Conservation (phyloP, 2,329 filamentous ascomycete genomes). For the Chrysoporthe deuterocubensis region DNA sequence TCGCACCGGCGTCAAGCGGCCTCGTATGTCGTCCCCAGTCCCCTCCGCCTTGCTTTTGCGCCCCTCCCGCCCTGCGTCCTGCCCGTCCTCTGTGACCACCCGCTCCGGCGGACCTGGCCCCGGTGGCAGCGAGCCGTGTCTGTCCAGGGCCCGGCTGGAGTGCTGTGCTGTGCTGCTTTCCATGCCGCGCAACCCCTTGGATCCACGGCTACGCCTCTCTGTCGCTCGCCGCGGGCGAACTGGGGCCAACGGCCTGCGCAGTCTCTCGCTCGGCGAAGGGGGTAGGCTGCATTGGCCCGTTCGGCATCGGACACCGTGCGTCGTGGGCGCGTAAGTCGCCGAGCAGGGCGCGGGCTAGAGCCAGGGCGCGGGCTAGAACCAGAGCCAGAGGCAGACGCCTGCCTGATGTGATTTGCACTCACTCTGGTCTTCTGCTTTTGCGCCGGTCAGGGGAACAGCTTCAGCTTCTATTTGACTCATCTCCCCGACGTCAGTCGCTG, state of each 20-base stretch:
- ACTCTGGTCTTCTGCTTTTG: background rate
- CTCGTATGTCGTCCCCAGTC: slow-evolving; percentile 41
- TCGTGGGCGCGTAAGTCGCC: slow-evolving; percentile 8
- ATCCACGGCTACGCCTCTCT: too few species aligned
- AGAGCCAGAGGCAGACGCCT: background rate
- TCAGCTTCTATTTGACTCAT: background rate
- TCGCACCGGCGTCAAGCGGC: slow-evolving; percentile 48
- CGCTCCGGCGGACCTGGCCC: background rate
- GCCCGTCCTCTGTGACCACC: background rate
- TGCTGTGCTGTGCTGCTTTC: background rate
- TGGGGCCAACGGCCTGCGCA: background rate
- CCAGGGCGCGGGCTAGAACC: background rate
- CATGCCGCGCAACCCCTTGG: background rate
- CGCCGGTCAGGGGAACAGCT: background rate
- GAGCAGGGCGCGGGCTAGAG: background rate
- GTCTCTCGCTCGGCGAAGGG: background rate
- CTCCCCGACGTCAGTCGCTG: background rate
- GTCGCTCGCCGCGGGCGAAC: background rate
- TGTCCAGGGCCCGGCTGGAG: background rate
- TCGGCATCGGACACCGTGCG: background rate
- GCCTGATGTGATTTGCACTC: background rate
- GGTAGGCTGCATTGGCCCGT: background rate
- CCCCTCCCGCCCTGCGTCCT: background rate
- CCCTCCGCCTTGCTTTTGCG: background rate
- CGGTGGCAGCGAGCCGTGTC: too few species aligned